Evolutionary conservation across 2,329 filamentous ascomycete species (phyloP), one percentile per base, ranked within the genome.

Genomic region (Emmonsiellopsis sp.): DNA sequence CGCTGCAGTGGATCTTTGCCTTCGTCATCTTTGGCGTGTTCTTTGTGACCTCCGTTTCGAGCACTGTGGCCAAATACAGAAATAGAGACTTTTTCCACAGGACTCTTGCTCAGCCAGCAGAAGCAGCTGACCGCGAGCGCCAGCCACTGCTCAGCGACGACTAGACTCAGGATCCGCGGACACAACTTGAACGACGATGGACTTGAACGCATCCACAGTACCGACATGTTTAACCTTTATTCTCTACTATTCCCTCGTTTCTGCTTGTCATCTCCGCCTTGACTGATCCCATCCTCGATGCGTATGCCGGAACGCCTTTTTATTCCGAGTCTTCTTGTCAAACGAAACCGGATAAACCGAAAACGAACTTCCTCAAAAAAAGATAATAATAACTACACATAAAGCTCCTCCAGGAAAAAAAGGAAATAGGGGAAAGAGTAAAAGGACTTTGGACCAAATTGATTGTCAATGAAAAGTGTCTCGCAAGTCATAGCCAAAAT

Each of bases 1-100:
- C 88, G 6, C 76, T 95, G 58, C 90, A 95, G 73, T 95, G 89
- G 89, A 92, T 94, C 70, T 95, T 95, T 67, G 87, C 89, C 36
- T 93, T 94, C 64, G 76, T 83, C 57, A 89, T 95, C 67, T 90
- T 92, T 77, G 81, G 77, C 0, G 66, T 87, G 31, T 79, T 94
- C 51, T 86, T 93, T 66, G 68, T 90, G 17, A 71, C 81, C 14
- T 88, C 86, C 1, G 62, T 87, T 9, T 70, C 69, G 42, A 62
- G 68, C 42, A 67, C 69, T 2, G 58, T 61, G 10, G 63, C 66
- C 9, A 68, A 62, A 53, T 68, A 70, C 50, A 56, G 62, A 21
- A 64, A 65, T 34, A 68, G 69, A 52, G 64, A 70, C 54, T 61
- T 67, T 36, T 62, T 69, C 52, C 65, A 70, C 61, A 64, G 63